Conservation (phyloP, 1,284 basidiomycete species). For the Ganoderma sinense region DNA sequence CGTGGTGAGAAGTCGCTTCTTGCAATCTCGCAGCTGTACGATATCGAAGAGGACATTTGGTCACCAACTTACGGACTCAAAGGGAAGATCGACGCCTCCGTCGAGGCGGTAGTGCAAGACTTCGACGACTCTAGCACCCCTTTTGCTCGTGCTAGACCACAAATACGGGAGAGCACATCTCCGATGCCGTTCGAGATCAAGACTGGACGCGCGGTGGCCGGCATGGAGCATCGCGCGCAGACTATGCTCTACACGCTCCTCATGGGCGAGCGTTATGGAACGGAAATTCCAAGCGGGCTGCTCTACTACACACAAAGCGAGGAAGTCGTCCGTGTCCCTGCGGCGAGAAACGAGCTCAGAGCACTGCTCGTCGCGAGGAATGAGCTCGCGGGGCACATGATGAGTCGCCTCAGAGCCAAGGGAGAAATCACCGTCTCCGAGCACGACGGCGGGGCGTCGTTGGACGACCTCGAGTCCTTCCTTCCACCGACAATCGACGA, state of each 20-base stretch:
- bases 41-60: constrained; percentile 98
- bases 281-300: constrained; percentile 76
- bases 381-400: constrained; percentile 84
- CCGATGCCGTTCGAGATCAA: constrained; percentile 95
- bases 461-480: constrained; percentile 53
- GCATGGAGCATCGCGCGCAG: constrained; percentile 95
- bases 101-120: constrained; percentile 73
- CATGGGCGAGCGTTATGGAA: constrained; percentile 88
- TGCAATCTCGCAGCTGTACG: constrained; percentile 79
- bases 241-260: constrained; percentile 97
- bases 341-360: constrained; percentile 83
- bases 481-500: constrained; percentile 91
- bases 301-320: constrained; percentile 95
- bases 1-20: constrained; percentile 61
- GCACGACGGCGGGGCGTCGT: constrained; percentile 13
- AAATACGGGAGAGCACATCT: constrained; percentile 23
- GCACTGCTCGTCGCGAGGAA: constrained; percentile 87
- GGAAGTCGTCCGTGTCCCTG: constrained; percentile 84
- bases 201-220: constrained; percentile 82
- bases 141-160: constrained; percentile 29
- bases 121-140: constrained; percentile 35
- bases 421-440: constrained; percentile 35
- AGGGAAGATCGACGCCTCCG: constrained; percentile 94
- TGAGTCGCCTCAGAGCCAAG: constrained; percentile 39
- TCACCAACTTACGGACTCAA: constrained; percentile 95